Evolutionary conservation across 495 filamentous ascomycete genomes (phyloP), one percentile per base, ranked within the genome.

Genomic region (Apiosordaria backusii): DNA sequence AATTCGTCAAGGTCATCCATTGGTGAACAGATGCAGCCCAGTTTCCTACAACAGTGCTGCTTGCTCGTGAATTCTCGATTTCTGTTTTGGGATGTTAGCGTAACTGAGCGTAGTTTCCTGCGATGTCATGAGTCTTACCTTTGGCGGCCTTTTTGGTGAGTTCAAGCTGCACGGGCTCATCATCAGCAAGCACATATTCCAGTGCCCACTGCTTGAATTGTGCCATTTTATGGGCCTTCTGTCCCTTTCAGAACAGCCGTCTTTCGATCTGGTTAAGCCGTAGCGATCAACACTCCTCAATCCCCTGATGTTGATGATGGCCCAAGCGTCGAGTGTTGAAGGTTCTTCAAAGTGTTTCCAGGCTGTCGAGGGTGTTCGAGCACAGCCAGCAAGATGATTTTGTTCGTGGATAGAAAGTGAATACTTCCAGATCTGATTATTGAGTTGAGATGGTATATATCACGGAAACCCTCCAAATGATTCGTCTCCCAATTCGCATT

Each of bases 21-120:
- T 73, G 78, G 54, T 80, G 76, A 52, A 83, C 74, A 24, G 81
- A 82, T 5, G 78, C 76, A 29, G 80, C 80, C 81, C 80, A 83
- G 68, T 78, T 77, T n/a, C 78, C 79, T 16, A 83, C 72, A 10
- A 75, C 66, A 55, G 77, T 60, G 64, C 80, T 75, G 67, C 70
- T 82, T 58, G 78, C 77, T 0, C 75, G 67, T 19, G 80, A 74
- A 57, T 68, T 68, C 68, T 82, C 74, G n/a, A 82, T 81, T 62
- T 76, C 81, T 80, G 18, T 24, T n/a, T 50, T 52, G 57, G 13
- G 19, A 4, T 35, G 50, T 45, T 62, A 23, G 60, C 26, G 10
- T 2, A 9, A 5, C 19, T 29, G 10, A 24, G 15, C 5, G 4
- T 45, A 19, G 19, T 19, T 16, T 50, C 18, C 4, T 27, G 60